Evolutionary conservation across 768 basidiomycete species (phyloP).

Genomic region (Artomyces pyxidatus): DNA sequence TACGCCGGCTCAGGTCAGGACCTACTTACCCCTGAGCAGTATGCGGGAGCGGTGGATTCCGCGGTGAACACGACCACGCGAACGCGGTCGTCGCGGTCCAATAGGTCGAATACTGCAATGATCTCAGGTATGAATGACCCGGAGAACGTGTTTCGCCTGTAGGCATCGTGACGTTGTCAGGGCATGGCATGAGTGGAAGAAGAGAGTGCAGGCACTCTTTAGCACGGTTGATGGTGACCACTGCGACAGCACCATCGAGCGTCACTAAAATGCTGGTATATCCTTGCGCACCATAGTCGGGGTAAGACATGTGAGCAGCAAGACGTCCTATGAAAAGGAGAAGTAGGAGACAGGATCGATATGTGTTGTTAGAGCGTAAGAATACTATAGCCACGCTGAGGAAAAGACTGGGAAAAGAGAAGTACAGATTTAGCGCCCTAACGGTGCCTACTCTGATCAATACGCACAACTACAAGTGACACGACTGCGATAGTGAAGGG

Average conservation of each 20-base stretch:
- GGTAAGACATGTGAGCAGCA: constrained; percentile 9
- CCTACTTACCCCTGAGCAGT: constrained; percentile 42
- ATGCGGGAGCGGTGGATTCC: constrained; percentile 42
- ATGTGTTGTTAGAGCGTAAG: neutral
- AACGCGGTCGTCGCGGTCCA: constrained; percentile 46
- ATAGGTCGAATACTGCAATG: constrained; percentile 34
- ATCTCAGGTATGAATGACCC: constrained; percentile 29
- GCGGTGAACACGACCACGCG: constrained; percentile 44
- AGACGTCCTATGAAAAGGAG: too few species aligned
- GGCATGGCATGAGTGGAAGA: neutral
- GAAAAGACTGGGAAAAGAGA: too few species aligned
- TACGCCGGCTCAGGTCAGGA: neutral
- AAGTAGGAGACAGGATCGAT: neutral
- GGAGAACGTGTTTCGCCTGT: constrained; percentile 41
- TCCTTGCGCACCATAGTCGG: constrained; percentile 17
- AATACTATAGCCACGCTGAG: too few species aligned
- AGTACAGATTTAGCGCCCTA: too few species aligned
- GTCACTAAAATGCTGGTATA: constrained; percentile 36
- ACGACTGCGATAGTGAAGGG: too few species aligned
- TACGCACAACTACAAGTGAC: too few species aligned
- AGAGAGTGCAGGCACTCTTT: constrained; percentile 31
- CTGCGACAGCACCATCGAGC: constrained; percentile 35
- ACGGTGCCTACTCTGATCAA: too few species aligned
- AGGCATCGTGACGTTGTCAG: neutral
- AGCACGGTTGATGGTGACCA: constrained; percentile 39